These are phyloP conservation scores for Croton setiger DNA, from an alignment of 441 rosid species.

Conservation along the genomic window DNA sequence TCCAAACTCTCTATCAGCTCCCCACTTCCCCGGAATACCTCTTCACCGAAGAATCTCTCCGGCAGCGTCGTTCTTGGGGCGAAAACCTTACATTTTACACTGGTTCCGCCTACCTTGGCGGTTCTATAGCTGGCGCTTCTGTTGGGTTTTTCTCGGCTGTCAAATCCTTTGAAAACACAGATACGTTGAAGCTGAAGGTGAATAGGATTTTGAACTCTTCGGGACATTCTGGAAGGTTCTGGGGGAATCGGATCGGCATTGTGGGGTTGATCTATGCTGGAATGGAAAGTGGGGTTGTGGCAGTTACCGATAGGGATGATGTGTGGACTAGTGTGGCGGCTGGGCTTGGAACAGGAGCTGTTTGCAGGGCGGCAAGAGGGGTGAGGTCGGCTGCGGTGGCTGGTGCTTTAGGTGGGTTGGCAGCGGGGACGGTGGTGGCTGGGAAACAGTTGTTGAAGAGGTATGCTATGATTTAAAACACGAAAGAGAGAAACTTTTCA, in stretches of 20 bases:
- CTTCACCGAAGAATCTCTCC: conserved; percentile 73
- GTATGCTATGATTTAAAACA: conserved; percentile 61
- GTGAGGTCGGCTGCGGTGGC: conserved; percentile 94
- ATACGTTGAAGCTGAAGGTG: conserved; percentile 72
- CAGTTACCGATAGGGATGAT: conserved; percentile 66
- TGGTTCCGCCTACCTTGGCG: conserved; percentile 70
- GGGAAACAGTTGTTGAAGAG: conserved; percentile 79
- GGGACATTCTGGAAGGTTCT: conserved; percentile 70
- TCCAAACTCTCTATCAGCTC: conserved; percentile 62
- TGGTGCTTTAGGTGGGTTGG: conserved; percentile 84
- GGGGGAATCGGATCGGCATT: conserved; percentile 84
- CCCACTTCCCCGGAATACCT: conserved; percentile 95
- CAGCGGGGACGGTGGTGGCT: conserved; percentile 74
- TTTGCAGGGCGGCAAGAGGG: conserved; percentile 85
- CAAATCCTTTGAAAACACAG: conserved; percentile 66
- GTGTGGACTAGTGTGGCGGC: conserved; percentile 90
- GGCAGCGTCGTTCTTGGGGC: conserved; percentile 95
- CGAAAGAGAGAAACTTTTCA: not conserved
- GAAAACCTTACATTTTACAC: conserved; percentile 94
- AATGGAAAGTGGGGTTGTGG: conserved; percentile 72
- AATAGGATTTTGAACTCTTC: conserved; percentile 75
- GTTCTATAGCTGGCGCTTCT: conserved; percentile 59
- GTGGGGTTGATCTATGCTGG: conserved; percentile 79
- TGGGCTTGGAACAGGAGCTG: conserved; percentile 87
- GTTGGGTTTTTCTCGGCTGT: conserved; percentile 51